Percentiles rank a stretch among this genome's conserved stretches.
These are phyloP conservation scores for Ustilago sp. DNA, from an alignment of 1,284 basidiomycete genomes.

Conservation along the genomic window DNA sequence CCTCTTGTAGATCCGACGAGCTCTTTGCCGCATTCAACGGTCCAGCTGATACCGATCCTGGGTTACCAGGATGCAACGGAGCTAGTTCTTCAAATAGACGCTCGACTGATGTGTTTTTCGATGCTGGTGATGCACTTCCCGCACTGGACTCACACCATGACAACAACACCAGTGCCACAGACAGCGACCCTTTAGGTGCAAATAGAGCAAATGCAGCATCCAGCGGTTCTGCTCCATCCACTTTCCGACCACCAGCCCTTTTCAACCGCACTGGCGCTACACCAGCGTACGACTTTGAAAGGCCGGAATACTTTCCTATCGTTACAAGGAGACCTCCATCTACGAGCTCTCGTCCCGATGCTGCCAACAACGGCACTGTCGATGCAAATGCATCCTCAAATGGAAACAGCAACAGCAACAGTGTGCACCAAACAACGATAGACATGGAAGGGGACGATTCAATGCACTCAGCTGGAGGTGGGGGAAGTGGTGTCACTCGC, in stretches of 20 bases:
- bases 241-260: conserved; percentile 12
- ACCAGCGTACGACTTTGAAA: conserved; percentile 59
- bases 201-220: conserved; percentile 28
- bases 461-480: conserved; percentile 12
- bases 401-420: background rate
- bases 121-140: conserved; percentile 58
- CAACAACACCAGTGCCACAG: conserved; percentile 1
- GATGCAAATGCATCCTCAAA: background rate
- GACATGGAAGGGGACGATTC: conserved; percentile 41
- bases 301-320: conserved; percentile 58
- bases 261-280: conserved; percentile 14
- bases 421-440: conserved; percentile 30
- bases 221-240: background rate
- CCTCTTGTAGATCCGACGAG: conserved; percentile 34
- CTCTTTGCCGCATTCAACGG: conserved; percentile 47
- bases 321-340: conserved; percentile 28
- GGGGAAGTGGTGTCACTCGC: conserved; percentile 16
- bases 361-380: background rate
- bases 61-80: conserved; percentile 34
- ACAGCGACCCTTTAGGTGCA: conserved; percentile 46
- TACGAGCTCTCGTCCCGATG: conserved; percentile 23
- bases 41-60: conserved; percentile 26
- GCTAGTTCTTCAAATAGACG: conserved; percentile 22
- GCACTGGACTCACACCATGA: conserved; percentile 19
- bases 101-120: conserved; percentile 58